Evolutionary conservation across 495 filamentous ascomycete genomes (phyloP).

Genomic region (Aspergillus sclerotiicarbonarius): DNA sequence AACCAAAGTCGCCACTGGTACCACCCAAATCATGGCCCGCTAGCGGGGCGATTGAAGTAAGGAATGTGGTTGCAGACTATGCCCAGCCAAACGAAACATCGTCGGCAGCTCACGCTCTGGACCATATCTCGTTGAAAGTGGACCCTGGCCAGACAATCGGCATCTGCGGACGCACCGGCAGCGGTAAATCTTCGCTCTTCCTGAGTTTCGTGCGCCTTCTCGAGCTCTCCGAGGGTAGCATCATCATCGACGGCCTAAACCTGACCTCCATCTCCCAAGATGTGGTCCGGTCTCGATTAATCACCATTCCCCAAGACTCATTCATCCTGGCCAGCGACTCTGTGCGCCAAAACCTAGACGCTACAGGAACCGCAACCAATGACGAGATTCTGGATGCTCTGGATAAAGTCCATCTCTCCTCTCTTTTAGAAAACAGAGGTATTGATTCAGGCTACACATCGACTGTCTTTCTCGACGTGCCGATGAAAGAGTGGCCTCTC

Average conservation of each 20-base stretch:
- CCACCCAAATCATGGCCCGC: background rate
- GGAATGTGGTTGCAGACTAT: background rate
- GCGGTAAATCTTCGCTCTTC: conserved; percentile 1
- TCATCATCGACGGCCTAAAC: background rate
- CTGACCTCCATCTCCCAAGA: background rate
- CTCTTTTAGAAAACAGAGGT: background rate
- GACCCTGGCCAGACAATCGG: background rate
- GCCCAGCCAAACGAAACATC: background rate
- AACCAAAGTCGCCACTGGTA: too few relatives aligned
- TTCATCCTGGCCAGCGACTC: background rate
- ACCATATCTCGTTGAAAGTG: background rate
- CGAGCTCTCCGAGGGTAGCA: background rate
- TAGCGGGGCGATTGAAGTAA: background rate
- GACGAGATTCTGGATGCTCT: background rate
- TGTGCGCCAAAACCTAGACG: background rate
- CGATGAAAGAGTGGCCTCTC: background rate
- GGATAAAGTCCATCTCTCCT: background rate
- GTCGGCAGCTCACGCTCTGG: background rate
- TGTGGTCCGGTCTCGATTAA: background rate
- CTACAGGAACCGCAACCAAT: background rate
- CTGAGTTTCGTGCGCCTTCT: background rate
- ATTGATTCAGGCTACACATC: background rate
- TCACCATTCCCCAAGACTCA: background rate
- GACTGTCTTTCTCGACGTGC: background rate
- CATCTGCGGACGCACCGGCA: conserved; percentile 2